Evolutionary conservation across 139 green algal genomes (phyloP).

Genomic region (Chlamydomonas sp.): DNA sequence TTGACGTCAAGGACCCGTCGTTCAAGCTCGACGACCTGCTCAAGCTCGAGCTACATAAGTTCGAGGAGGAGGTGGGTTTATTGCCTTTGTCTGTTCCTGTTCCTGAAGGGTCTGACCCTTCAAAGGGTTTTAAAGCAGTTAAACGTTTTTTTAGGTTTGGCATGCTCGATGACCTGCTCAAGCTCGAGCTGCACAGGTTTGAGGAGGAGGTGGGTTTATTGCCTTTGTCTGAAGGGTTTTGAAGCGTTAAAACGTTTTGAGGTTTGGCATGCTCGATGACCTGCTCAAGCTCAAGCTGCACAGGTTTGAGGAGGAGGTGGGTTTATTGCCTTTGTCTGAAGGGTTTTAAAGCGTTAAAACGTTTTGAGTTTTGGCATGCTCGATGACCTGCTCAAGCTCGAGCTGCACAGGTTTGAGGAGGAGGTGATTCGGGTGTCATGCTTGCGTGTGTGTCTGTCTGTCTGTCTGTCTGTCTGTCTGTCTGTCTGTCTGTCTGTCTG

Average conservation of each 20-base stretch:
- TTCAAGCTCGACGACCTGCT: slow-evolving; percentile 83
- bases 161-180: slow-evolving; percentile 75
- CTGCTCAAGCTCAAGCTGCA: slow-evolving; percentile 76
- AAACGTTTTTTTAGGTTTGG: too few species aligned
- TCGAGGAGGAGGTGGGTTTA: slow-evolving; percentile 85
- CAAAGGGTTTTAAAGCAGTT: too few species aligned
- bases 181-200: slow-evolving; percentile 83
- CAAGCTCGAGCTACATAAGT: slow-evolving; percentile 81
- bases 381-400: slow-evolving; percentile 66
- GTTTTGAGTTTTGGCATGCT: slow-evolving; percentile 84
- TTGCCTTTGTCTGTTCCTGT: neutral
- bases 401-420: slow-evolving; percentile 85
- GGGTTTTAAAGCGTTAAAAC: too few species aligned
- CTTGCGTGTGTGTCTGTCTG: neutral
- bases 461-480: too few species aligned
- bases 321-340: too few species aligned
- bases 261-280: slow-evolving; percentile 77
- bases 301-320: slow-evolving; percentile 85
- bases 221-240: too few species aligned
- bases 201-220: slow-evolving; percentile 87
- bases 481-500: too few species aligned
- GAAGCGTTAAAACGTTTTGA: too few species aligned
- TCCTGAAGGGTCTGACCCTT: neutral
- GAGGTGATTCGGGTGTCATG: too few species aligned
- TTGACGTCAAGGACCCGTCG: slow-evolving; percentile 41